Evolutionary conservation across 2,329 filamentous ascomycete genomes (phyloP), one percentile per base, ranked within the genome.

Genomic region (Colletotrichum sublineola): DNA sequence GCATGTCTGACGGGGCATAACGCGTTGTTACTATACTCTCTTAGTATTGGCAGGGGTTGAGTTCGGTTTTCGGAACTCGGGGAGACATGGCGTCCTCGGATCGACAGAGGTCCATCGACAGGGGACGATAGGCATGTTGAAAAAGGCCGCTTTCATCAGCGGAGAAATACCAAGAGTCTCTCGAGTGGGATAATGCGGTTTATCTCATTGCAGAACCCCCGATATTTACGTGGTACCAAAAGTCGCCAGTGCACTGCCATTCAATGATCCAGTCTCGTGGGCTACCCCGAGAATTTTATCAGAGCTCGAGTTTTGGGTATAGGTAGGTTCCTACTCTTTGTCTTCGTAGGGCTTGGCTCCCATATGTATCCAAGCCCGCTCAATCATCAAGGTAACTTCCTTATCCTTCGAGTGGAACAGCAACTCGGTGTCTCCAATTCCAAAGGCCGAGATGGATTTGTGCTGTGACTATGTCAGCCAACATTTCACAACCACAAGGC

Each of bases 331-430:
- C n/a, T 68, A 31, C 3, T 77, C 76, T 2, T 71, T 71, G 33
- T 86, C 84, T 38, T 84, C 79, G 67, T 84, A 89, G 0, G 87
- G 83, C 64, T 80, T 85, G 4, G 79, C 83, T 3, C 83, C 83
- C 63, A 89, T 76, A 11, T 81, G 76, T 63, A 75, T 78, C 86
- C 86, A 87, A 12, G 80, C 80, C 31, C 79, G 76, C 42, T 79
- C 79, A 7, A 83, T 80, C 82, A 86, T 86, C 8, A 88, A 78
- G 1, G 82, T 83, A 11, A 83, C 76, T 3, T 86, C 80, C 52
- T 81, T 84, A 42, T 87, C 84, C 71, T 83, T 82, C 0, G 76
- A 74, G 9, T 76, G 73, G 66, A 85, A 82, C n/a, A 86, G 68
- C 36, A 87, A 73, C 68, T 87, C 85, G 0, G 81, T 79, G 15